Conservation (phyloP, 2,329 filamentous ascomycete species). For the Huntiella bhutanensis region DNA sequence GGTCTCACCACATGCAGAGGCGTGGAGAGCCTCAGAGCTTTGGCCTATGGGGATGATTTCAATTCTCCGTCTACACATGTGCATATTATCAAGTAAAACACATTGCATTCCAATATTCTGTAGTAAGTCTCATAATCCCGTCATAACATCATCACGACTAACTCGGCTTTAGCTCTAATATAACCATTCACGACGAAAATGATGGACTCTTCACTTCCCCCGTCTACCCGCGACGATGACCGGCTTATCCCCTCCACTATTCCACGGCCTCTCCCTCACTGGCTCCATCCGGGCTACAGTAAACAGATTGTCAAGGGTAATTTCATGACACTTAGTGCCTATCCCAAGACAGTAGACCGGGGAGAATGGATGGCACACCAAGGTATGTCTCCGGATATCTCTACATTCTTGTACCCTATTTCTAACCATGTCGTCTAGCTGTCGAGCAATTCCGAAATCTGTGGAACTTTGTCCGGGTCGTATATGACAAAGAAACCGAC, state of each 20-base stretch:
- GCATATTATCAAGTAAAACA: too few species aligned
- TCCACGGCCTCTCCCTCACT: conserved; percentile 31
- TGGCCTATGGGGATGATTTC: too few species aligned
- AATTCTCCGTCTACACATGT: too few species aligned
- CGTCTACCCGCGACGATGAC: conserved; percentile 9
- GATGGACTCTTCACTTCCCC: conserved; percentile 5
- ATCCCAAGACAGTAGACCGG: conserved; percentile 65
- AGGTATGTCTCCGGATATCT: conserved; percentile 29
- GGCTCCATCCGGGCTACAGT: conserved; percentile 47
- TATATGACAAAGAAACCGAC: conserved; percentile 56
- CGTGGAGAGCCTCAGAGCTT: too few species aligned
- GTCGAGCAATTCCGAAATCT: conserved; percentile 70
- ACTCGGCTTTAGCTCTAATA: too few species aligned
- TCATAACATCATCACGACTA: too few species aligned
- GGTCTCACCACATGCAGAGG: too few species aligned
- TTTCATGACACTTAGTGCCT: conserved; percentile 72
- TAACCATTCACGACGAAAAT: not conserved
- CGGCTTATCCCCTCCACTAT: conserved; percentile 9
- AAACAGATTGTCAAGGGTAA: conserved; percentile 76
- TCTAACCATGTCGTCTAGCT: conserved; percentile 28
- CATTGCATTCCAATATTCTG: too few species aligned
- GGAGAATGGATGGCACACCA: conserved; percentile 82
- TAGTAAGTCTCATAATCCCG: too few species aligned
- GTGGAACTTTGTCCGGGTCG: conserved; percentile 61
- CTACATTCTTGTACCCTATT: not conserved